Base-by-base conservation (phyloP, 164 flowering plant species). In the Macadamia tetraphylla region DNA sequence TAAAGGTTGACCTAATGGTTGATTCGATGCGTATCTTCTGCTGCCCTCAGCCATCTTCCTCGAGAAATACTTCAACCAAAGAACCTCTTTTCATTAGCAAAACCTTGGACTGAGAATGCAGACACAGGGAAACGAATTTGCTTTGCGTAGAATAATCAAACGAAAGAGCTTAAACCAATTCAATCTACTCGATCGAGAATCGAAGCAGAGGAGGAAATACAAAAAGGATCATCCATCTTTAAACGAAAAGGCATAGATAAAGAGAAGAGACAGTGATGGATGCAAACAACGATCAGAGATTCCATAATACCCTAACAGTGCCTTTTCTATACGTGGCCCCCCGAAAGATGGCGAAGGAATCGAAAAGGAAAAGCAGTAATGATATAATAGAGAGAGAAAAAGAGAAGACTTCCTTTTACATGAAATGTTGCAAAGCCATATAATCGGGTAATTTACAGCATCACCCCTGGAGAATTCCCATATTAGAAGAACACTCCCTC, bases 41-140 rank as follows among this genome's bases (percentile, higher is more conserved):
- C 83, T 76, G 67, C 59, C 66, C 17, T 83, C 85, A 58, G 87
- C 87, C 89, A 83, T n/a, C n/a, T n/a, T 85, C 63, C 69, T 64
- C 58, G 51, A 63, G 48, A 64, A 63, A 58, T 29, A 32, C 29
- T 65, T 70, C 44, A 29, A 63, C 58, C 13, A 43, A 65, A 69
- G 56, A 65, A 66, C 46, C 65, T 52, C 67, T 61, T 80, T 43
- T 72, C 77, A 73, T 72, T 30, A 40, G 74, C 60, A 30, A 40
- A 70, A 62, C 12, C 52, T 52, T 35, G 32, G 23, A 53, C 57
- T 43, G 40, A 35, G 63, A 4, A 44, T 42, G 48, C 55, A 55
- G 29, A 31, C 43, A 70, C 46, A 3, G 13, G 40, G 13, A 43
- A 44, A 17, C 53, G 18, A 13, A 44, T n/a, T n/a, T n/a, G n/a